Base-by-base conservation (phyloP, 208 protist genomes). In the Trypanosoma melophagium region DNA sequence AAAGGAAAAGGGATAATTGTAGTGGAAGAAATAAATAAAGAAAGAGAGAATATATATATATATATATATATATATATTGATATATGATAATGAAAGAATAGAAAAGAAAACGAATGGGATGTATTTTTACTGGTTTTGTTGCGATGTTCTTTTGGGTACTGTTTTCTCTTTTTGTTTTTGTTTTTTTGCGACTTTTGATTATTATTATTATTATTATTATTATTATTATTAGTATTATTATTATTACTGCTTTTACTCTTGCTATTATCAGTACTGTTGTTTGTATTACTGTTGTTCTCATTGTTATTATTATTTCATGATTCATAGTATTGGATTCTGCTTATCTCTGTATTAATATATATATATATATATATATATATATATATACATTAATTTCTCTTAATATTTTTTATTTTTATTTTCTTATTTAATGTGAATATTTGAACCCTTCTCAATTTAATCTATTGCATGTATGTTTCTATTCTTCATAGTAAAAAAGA, bases 181-280 rank as follows among this genome's bases (percentile, higher is more conserved):
- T 13, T 54, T 19, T 38, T n/a, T 4, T 44, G 35, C 50, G 38
- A 44, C 50, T 40, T 52, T 42, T 14, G 21, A 7, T 70, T 62
- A 62, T 54, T 63, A 50, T 65, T 66, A 17, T 66, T 68, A 42
- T 62, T 74, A 45, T 79, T 67, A 24, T n/a, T n/a, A n/a, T n/a
- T n/a, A n/a, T n/a, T n/a, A n/a, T n/a, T n/a, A n/a, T n/a, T n/a
- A n/a, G n/a, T n/a, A n/a, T n/a, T n/a, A n/a, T n/a, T n/a, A n/a
- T n/a, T n/a, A n/a, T 14, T 44, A 12, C 12, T 12, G 8, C 12
- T 44, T 44, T 44, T 44, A 14, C 12, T 44, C 12, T 44, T 44
- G 7, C 12, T 44, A 44, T 7, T 44, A 44, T 7, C 12, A 21
- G 22, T 65, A 61, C 70, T 63, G 56, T 77, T 74, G 21, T 58